phyloP scores from a whole-genome alignment of 768 basidiomycete genomes.

The Lentinus tigrinus region DNA sequence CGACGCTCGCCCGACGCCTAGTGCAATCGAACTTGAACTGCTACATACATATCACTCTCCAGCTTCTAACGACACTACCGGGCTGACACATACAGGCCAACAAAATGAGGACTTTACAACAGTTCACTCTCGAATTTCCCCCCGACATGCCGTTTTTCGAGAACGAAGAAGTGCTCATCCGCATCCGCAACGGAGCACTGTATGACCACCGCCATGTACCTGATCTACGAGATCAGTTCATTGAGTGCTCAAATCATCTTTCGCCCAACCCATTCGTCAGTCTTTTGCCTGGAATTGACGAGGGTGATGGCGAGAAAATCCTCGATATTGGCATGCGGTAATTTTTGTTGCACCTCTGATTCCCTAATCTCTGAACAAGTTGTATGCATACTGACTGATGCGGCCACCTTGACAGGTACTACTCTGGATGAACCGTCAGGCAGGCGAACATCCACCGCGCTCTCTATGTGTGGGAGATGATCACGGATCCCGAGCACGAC shows the following conservation, averaged over 20 bases:
- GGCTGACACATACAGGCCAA: no score
- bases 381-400: no score
- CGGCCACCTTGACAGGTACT: background rate
- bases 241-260: background rate
- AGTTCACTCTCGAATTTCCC: background rate
- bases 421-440: background rate
- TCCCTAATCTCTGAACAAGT: no score
- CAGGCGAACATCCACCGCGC: background rate
- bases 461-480: slow-evolving; percentile 1
- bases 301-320: background rate
- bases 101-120: no score
- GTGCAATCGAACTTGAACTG: no score
- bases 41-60: no score
- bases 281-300: background rate
- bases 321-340: slow-evolving; percentile 10
- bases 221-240: background rate
- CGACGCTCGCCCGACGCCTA: no score
- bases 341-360: no score
- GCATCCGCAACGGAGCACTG: background rate
- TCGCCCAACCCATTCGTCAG: background rate
- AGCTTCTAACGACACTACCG: no score
- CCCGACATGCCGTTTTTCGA: background rate
- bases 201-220: background rate
- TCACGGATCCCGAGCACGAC: background rate
- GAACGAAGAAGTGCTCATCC: background rate